phyloP scores from a whole-genome alignment of 1,284 basidiomycete genomes.

The Microbotryum intermedium region DNA sequence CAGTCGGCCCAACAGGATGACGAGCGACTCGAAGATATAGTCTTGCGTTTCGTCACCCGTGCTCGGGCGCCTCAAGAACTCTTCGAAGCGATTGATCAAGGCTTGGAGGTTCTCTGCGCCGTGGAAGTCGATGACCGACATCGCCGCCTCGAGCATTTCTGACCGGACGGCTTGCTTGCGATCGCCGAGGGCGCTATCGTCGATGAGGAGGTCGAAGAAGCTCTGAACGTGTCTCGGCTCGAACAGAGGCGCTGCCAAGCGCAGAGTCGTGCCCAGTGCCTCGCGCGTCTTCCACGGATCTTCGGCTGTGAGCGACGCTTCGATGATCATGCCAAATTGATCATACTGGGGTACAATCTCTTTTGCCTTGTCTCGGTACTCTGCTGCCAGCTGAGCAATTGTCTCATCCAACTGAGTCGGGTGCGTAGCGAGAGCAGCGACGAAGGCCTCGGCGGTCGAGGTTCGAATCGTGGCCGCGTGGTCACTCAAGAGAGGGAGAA shows the following conservation, averaged over 20 bases:
- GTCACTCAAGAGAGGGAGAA: constrained; percentile 74
- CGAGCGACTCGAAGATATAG: constrained; percentile 86
- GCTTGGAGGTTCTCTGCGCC: constrained; percentile 64
- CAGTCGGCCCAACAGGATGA: constrained; percentile 88
- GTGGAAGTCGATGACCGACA: constrained; percentile 71
- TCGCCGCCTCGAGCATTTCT: constrained; percentile 79
- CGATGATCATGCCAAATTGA: constrained; percentile 74
- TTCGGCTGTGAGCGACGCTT: constrained; percentile 74
- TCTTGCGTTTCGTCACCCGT: constrained; percentile 66
- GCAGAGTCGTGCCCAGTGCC: constrained; percentile 65
- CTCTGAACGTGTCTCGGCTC: constrained; percentile 58
- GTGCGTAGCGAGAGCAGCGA: constrained; percentile 66
- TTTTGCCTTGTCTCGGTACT: constrained; percentile 83
- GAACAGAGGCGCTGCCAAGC: constrained; percentile 61
- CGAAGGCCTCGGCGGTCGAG: constrained; percentile 63
- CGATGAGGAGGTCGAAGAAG: constrained; percentile 81
- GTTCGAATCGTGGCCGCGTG: constrained; percentile 71
- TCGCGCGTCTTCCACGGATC: constrained; percentile 85
- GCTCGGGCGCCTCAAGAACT: constrained; percentile 57
- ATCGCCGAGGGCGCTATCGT: constrained; percentile 80
- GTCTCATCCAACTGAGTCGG: constrained; percentile 57
- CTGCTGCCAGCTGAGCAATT: constrained; percentile 50
- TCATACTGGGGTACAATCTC: constrained; percentile 68
- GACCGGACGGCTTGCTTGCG: constrained; percentile 70
- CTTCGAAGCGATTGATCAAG: constrained; percentile 79